Evolutionary conservation across 306 rosid genomes (phyloP).

Genomic region (Glycine soja): DNA sequence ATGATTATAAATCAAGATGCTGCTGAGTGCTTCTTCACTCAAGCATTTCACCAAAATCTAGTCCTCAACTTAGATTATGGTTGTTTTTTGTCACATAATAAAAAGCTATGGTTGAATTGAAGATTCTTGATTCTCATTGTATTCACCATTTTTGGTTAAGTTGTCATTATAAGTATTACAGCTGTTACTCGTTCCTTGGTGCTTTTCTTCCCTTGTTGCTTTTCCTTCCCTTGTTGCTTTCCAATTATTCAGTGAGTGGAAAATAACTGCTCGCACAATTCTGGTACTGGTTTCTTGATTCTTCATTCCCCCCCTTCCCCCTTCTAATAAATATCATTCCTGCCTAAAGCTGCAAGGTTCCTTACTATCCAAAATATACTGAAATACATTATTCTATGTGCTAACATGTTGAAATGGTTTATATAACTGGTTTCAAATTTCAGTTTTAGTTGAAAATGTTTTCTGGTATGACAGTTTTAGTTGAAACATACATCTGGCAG

Average conservation of each 20-base stretch:
- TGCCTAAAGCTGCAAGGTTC: no score
- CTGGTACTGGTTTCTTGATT: background rate
- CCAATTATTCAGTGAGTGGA: background rate
- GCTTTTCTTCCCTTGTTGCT: constrained; percentile 5
- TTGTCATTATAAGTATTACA: constrained; percentile 21
- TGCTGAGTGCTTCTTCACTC: background rate
- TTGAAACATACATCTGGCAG: constrained; percentile 13
- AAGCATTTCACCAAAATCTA: background rate
- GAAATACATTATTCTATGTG: background rate
- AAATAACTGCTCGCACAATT: constrained; percentile 6
- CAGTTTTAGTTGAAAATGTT: constrained; percentile 35
- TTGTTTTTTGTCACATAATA: constrained; percentile 11
- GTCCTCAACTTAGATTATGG: background rate
- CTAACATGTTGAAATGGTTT: constrained; percentile 16
- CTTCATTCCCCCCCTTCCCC: background rate
- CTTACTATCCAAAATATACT: constrained; percentile 15
- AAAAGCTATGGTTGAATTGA: constrained; percentile 8
- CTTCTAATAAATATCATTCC: background rate
- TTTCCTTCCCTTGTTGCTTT: constrained; percentile 5
- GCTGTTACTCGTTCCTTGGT: constrained; percentile 8
- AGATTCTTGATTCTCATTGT: background rate
- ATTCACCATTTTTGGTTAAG: background rate
- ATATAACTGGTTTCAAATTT: constrained; percentile 16
- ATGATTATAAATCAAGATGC: background rate
- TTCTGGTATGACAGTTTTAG: background rate